Base-by-base conservation (phyloP, 225 moss, liverwort and hornwort genomes). In the Polytrichum commune region DNA sequence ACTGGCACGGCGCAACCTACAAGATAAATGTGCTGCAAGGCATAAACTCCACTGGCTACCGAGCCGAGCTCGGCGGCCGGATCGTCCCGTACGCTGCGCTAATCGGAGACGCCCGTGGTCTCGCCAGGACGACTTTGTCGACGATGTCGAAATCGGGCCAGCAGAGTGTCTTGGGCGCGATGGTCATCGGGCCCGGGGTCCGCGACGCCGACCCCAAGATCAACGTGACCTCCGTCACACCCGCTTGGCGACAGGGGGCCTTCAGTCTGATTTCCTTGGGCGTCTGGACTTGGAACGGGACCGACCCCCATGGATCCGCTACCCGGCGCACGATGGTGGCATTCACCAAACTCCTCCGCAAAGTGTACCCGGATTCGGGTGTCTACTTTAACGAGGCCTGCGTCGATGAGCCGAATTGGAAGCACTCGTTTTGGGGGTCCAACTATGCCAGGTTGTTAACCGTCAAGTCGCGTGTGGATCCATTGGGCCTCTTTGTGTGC, bases 101-200 rank as follows among this genome's bases (percentile, higher is more conserved):
- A 38, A 20, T 66, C 5, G 63, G 58, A 23, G 55, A 77, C 55
- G 75, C 81, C n/a, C 69, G 76, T 38, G 24, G 25, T 5, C 67
- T 82, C 38, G 85, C 81, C 53, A 73, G 27, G 38, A 79, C 46
- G 16, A 70, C 81, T 22, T 29, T 85, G 30, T 64, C 71, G 60
- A 61, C 65, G 29, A 61, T 84, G 73, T 29, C 63, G 18, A 5
- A 62, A 22, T 27, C 68, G 19, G 18, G 35, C 24, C 22, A 55
- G 4, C 32, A 29, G 0, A 58, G 67, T 20, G 68, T 82, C 33
- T 9, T 78, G 33, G 78, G 70, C 23, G 75, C 78, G 60, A 79
- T 78, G 78, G 81, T 82, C 23, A 56, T 76, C 73, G 77, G 81
- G 67, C 73, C 81, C 23, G 81, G 76, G 53, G 85, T 85, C 67